Conservation (phyloP, 2,329 filamentous ascomycete genomes). For the Hypoxylon sp. region DNA sequence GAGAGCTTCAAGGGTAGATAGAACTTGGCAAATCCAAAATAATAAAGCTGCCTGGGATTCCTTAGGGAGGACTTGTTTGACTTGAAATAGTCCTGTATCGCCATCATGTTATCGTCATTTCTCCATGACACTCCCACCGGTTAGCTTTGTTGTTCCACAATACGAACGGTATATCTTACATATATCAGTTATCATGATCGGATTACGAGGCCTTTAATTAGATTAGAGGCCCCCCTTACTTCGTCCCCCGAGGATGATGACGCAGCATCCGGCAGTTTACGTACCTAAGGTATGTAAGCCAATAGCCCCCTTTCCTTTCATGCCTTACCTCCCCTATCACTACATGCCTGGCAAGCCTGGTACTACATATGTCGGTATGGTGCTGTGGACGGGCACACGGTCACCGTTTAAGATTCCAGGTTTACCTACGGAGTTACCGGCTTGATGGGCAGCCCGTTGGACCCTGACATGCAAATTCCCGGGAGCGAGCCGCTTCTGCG, state of each 20-base stretch:
- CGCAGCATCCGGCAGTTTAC: conserved; percentile 28
- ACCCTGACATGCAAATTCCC: conserved; percentile 26
- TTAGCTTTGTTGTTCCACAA: conserved; percentile 4
- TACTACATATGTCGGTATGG: background rate
- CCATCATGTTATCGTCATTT: conserved; percentile 5
- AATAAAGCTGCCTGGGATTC: conserved; percentile 18
- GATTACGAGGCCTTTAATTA: conserved; percentile 27
- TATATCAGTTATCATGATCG: conserved; percentile 2
- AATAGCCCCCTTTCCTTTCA: conserved; percentile 6
- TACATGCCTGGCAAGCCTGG: conserved; percentile 1
- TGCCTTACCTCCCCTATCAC: conserved; percentile 8
- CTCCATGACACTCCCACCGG: conserved; percentile 3
- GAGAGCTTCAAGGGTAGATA: conserved; percentile 13
- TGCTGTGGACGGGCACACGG: conserved; percentile 10
- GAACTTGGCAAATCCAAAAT: conserved; percentile 1
- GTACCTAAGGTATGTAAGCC: conserved; percentile 32
- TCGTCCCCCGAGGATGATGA: conserved; percentile 27
- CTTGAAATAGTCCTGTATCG: conserved; percentile 2
- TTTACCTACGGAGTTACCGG: too few species aligned
- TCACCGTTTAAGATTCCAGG: too few species aligned
- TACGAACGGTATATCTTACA: conserved; percentile 10
- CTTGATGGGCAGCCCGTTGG: conserved; percentile 22
- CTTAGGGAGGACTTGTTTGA: conserved; percentile 1
- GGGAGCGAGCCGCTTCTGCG: conserved; percentile 17
- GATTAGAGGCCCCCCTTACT: conserved; percentile 4